Evolutionary conservation across 208 protist genomes (phyloP).

Genomic region (Wallacemonas collosoma): DNA sequence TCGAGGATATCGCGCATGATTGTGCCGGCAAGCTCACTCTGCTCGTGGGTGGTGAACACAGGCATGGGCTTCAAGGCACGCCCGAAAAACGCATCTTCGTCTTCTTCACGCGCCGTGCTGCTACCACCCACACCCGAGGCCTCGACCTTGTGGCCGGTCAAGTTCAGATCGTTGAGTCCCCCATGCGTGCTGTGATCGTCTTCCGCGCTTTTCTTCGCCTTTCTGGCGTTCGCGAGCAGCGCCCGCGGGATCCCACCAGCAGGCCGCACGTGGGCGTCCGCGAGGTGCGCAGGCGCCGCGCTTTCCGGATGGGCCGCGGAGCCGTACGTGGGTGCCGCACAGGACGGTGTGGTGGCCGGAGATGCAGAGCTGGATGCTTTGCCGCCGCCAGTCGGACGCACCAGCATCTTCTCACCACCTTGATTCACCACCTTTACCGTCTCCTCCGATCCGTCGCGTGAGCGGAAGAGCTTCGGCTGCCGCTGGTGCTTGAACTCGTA

Average conservation of each 20-base stretch:
- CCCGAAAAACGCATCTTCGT: slow-evolving; percentile 50
- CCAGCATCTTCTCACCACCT: slow-evolving; percentile 45
- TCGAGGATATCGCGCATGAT: slow-evolving; percentile 90
- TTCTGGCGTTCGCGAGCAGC: slow-evolving; percentile 1
- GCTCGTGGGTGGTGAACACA: slow-evolving; percentile 71
- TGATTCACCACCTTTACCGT: slow-evolving; percentile 25
- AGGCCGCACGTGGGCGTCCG: slow-evolving; percentile 14
- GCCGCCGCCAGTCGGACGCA: slow-evolving; percentile 23
- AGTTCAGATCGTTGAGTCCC: slow-evolving; percentile 17
- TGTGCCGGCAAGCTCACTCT: slow-evolving; percentile 74
- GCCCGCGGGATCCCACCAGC: slow-evolving; percentile 16
- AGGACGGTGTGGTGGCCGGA: slow-evolving; percentile 11
- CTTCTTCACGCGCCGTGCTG: slow-evolving; percentile 1
- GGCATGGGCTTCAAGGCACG: slow-evolving; percentile 76
- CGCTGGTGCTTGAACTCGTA: slow-evolving; percentile 85
- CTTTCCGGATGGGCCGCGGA: slow-evolving; percentile 14
- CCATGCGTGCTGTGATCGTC: not conserved
- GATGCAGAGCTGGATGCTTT: slow-evolving; percentile 6
- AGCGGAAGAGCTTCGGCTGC: slow-evolving; percentile 83
- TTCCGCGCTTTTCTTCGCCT: slow-evolving; percentile 1
- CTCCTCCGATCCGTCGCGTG: slow-evolving; percentile 25
- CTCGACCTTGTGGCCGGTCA: slow-evolving; percentile 30
- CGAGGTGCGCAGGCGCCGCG: slow-evolving; percentile 23
- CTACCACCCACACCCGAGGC: slow-evolving; percentile 1
- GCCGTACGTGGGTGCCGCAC: slow-evolving; percentile 2